Base-by-base conservation (phyloP, 2,329 filamentous ascomycete species). In the Colletotrichum ledebouriae region DNA sequence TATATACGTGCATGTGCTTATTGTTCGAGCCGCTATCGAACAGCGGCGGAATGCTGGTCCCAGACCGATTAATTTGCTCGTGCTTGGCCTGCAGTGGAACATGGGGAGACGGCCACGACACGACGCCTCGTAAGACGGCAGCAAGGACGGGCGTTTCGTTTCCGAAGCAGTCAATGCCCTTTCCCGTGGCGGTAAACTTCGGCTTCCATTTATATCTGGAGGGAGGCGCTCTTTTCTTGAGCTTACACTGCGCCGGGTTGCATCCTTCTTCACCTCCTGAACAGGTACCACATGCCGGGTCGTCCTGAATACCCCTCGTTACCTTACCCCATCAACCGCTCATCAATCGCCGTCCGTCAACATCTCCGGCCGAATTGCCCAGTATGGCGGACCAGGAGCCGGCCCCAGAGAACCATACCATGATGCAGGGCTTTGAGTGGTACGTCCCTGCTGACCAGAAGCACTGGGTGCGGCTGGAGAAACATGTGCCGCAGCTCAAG, bases 401-500 rank as follows among this genome's bases (percentile, higher is more conserved):
- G 6, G 58, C 81, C 1, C 77, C 79, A 13, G 80, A 84, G 73
- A 86, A 86, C 70, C 79, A 79, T 74, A 85, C 87, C 59, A 86
- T 93, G 79, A 85, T 93, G 77, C 90, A 93, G 78, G 88, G 85
- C 13, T 93, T 92, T 74, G 91, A 93, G 80, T 93, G 91, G 91
- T 89, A 93, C 73, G 86, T 90, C 6, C 89, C 89, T 3, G 86
- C 85, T 42, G 87, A 90, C 66, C 79, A 86, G 68, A 81, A 84
- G 70, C 90, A 92, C 77, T 92, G 89, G 86, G 80, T 84, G 57
- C 86, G 90, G 15, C 84, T 92, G 2, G 79, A 81, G 44, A 81
- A 83, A 56, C 84, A 85, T 3, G 75, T 92, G 2, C 84, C 87
- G 0, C 82, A 83, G 41, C 81, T 92, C 13, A 88, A 88, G 73